Evolutionary conservation across 208 protist species (phyloP).

Genomic region (Crithidia sp.): DNA sequence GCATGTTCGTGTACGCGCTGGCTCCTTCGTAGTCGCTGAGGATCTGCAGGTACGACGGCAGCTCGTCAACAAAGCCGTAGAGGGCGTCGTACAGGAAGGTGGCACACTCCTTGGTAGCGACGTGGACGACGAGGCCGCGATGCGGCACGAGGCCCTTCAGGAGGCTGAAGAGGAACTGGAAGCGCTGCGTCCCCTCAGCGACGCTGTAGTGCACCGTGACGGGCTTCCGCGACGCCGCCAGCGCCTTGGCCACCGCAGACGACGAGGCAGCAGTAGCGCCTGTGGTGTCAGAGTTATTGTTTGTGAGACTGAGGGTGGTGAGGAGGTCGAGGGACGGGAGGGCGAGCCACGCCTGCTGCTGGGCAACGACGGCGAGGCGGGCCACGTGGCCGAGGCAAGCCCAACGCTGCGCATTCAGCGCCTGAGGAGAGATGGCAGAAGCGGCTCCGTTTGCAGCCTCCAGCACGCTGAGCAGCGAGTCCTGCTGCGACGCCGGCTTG

Average conservation of each 20-base stretch:
- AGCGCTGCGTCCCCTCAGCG: conserved; percentile 54
- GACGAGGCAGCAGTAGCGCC: background rate
- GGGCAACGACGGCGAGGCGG: conserved; percentile 38
- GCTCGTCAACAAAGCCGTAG: conserved; percentile 49
- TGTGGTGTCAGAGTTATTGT: background rate
- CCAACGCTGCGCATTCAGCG: conserved; percentile 54
- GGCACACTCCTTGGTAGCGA: conserved; percentile 65
- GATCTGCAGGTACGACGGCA: conserved; percentile 49
- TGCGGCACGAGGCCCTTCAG: conserved; percentile 46
- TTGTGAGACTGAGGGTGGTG: conserved; percentile 15
- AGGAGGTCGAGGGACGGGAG: conserved; percentile 23
- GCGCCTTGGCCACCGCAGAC: background rate
- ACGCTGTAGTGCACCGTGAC: conserved; percentile 70
- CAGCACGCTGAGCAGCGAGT: conserved; percentile 11
- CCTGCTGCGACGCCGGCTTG: background rate
- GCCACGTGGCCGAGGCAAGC: conserved; percentile 58
- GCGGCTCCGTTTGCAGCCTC: background rate
- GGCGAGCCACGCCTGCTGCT: conserved; percentile 20
- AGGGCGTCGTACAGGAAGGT: conserved; percentile 66
- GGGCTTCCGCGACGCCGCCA: conserved; percentile 19
- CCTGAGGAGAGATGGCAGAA: conserved; percentile 3
- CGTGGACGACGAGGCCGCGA: conserved; percentile 66
- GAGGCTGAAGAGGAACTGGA: conserved; percentile 68
- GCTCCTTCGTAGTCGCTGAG: conserved; percentile 73
- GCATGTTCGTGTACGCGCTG: conserved; percentile 43